phyloP scores from a whole-genome alignment of 805 yeast genomes.

The Yarrowia alimentaria region DNA sequence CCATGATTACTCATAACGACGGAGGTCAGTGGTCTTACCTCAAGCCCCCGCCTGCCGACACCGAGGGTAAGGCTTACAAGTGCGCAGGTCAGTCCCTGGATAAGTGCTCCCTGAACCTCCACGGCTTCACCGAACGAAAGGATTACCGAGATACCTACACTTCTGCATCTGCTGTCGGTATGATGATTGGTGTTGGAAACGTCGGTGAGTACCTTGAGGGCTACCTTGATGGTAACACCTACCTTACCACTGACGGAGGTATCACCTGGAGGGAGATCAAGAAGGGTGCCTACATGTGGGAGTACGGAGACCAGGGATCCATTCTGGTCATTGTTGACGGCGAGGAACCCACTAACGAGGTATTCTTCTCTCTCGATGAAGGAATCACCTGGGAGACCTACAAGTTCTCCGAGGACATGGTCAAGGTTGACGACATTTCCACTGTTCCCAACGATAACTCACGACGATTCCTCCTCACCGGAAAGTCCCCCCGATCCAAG shows the following conservation, averaged over 20 bases:
- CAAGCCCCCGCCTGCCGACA: slow-evolving; percentile 65
- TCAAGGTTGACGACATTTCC: slow-evolving; percentile 57
- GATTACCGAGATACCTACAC: slow-evolving; percentile 84
- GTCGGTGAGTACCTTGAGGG: slow-evolving; percentile 65
- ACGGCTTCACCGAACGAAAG: slow-evolving; percentile 83
- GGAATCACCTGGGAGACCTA: slow-evolving; percentile 74
- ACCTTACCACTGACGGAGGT: slow-evolving; percentile 87
- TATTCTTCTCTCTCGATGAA: slow-evolving; percentile 71
- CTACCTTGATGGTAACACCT: slow-evolving; percentile 59
- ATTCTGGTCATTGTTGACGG: slow-evolving; percentile 70
- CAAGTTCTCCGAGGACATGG: slow-evolving; percentile 56
- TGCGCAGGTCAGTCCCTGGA: slow-evolving; percentile 52
- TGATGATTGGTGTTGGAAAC: slow-evolving; percentile 89
- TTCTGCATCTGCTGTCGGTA: slow-evolving; percentile 85
- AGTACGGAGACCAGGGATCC: slow-evolving; percentile 93
- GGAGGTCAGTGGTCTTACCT: slow-evolving; percentile 83
- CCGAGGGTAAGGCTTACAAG: slow-evolving; percentile 53
- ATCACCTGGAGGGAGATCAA: slow-evolving; percentile 76
- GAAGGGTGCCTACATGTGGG: slow-evolving; percentile 85
- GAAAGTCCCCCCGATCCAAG: slow-evolving; percentile 46
- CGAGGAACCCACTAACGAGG: slow-evolving; percentile 53
- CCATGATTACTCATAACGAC: slow-evolving; percentile 82
- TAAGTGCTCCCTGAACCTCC: slow-evolving; percentile 77
- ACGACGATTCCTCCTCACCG: slow-evolving; percentile 68
- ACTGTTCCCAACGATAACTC: slow-evolving; percentile 94